Conservation (phyloP, 495 filamentous ascomycete genomes). For the Penicillium steckii region DNA sequence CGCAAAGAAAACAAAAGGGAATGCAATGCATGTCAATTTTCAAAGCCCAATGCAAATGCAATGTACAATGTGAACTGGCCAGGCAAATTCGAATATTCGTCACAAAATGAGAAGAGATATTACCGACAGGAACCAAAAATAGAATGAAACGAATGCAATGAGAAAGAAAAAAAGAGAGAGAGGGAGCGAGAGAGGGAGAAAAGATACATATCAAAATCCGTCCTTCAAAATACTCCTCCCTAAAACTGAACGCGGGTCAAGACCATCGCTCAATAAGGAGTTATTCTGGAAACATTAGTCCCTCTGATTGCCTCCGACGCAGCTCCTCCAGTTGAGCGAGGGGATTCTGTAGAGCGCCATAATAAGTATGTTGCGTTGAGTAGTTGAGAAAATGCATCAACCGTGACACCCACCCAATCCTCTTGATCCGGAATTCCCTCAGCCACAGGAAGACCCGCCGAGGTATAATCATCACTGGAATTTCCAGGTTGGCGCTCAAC, state of each 20-base stretch:
- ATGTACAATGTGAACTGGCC: slow-evolving; percentile 13
- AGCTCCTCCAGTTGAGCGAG: slow-evolving; percentile 66
- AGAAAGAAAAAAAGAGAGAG: background rate
- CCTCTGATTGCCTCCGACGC: slow-evolving; percentile 57
- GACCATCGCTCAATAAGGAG: too few relatives aligned
- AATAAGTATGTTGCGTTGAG: slow-evolving; percentile 59
- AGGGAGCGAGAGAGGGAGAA: background rate
- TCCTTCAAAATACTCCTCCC: background rate
- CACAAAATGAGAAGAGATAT: background rate
- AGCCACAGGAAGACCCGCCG: slow-evolving; percentile 57
- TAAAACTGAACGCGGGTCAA: background rate
- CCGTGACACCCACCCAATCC: slow-evolving; percentile 83
- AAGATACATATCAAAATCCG: background rate
- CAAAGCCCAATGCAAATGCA: slow-evolving; percentile 15
- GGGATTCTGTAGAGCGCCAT: slow-evolving; percentile 68
- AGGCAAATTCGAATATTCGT: slow-evolving; percentile 1
- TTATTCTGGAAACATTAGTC: background rate
- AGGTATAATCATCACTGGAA: slow-evolving; percentile 42
- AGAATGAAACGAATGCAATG: background rate
- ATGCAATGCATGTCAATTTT: background rate
- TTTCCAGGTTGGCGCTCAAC: slow-evolving; percentile 52
- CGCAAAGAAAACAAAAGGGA: background rate
- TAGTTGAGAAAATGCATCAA: slow-evolving; percentile 48
- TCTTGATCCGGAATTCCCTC: slow-evolving; percentile 80
- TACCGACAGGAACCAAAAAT: background rate